Base-by-base conservation (phyloP, 352 stramenopile species). In the Hyaloperonospora brassicae region DNA sequence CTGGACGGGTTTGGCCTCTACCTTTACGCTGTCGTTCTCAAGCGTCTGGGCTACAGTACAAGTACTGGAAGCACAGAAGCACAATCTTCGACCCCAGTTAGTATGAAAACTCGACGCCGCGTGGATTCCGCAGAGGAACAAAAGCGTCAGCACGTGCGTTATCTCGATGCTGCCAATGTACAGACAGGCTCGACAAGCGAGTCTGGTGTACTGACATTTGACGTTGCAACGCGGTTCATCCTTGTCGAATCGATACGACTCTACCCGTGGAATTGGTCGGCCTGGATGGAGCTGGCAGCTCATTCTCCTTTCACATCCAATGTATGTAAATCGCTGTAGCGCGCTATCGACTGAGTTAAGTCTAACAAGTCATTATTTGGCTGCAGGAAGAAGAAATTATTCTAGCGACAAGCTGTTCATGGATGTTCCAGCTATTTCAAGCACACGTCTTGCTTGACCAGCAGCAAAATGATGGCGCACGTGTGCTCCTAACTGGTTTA, bases 251-350 rank as follows among this genome's bases (percentile, higher is more conserved):
- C 83, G 1, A 86, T 93, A 46, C 69, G 67, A 10, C 56, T 62
- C 9, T 91, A 85, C 50, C 84, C 84, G 13, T 93, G 73, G 73
- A 98, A 98, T 72, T 98, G 96, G 96, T 98, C 91, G 34, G 95
- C 95, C 10, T 98, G 96, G 96, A 92, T 98, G 63, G 95, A 98
- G 64, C 72, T 98, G 2, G 87, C 79, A 22, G 52, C 69, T 27
- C 68, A 85, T 44, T 87, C 75, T 23, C 73, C 73, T 21, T 87
- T 86, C 51, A 90, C 65, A 30, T 84, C 68, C 12, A 68, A 57
- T 30, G 53, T 68, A 49, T 47, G 62, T 59, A 24, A 13, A 5
- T 31, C 22, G 50, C 13, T 39, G 47, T 14, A 22, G 23, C 36
- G 27, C 36, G 3, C 17, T 47, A 5, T 23, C 38, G 52, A 39